Percentiles rank a stretch among this genome's conserved stretches.
Conservation (phyloP, 2,329 filamentous ascomycete species). For the Xylariaceae sp. region DNA sequence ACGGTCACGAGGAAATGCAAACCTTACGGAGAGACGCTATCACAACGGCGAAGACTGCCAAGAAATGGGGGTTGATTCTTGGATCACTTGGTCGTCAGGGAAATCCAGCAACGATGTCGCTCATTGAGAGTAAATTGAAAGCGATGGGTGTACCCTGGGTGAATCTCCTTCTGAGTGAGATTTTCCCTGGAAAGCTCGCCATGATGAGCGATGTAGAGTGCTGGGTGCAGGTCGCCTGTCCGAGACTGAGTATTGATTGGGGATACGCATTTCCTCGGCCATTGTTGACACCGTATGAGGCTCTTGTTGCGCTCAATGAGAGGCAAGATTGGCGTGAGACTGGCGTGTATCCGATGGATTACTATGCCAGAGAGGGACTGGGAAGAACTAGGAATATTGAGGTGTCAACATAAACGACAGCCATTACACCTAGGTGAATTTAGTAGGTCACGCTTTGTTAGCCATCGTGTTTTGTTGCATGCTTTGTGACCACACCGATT, state of each 20-base stretch:
- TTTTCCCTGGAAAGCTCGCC: slow-evolving; percentile 91
- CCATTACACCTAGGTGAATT: no score
- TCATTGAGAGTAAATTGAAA: slow-evolving; percentile 77
- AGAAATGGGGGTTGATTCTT: slow-evolving; percentile 92
- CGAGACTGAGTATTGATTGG: slow-evolving; percentile 97
- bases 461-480: no score
- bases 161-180: slow-evolving; percentile 86
- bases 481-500: no score
- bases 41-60: slow-evolving; percentile 67
- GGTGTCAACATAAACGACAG: slow-evolving; percentile 18
- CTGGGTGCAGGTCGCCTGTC: slow-evolving; percentile 98
- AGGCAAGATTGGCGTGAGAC: slow-evolving; percentile 68
- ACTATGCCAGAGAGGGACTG: slow-evolving; percentile 88
- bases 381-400: slow-evolving; percentile 64
- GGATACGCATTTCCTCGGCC: slow-evolving; percentile 92
- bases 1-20: slow-evolving; percentile 90
- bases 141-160: slow-evolving; percentile 75
- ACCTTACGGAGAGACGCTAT: slow-evolving; percentile 76
- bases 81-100: slow-evolving; percentile 91
- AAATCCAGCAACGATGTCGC: slow-evolving; percentile 85
- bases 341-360: slow-evolving; percentile 94
- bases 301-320: slow-evolving; percentile 80
- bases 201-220: slow-evolving; percentile 94
- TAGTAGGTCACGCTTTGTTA: no score
- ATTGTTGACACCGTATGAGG: slow-evolving; percentile 90